Base-by-base conservation (phyloP, 2,329 filamentous ascomycete genomes). In the Orbilia quercus region DNA sequence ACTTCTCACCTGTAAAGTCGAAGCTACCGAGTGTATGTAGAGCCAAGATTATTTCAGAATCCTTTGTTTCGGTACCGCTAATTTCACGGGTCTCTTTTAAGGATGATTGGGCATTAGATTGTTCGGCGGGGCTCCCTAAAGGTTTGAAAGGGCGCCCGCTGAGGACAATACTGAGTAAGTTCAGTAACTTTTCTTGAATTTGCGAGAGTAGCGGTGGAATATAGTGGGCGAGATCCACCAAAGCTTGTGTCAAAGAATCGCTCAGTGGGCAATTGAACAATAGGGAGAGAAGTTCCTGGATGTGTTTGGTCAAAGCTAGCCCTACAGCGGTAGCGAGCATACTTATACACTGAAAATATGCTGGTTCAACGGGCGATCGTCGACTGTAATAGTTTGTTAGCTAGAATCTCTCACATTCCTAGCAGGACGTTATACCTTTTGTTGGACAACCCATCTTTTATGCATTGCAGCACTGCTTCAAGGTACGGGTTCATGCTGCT, bases 161-260 rank as follows among this genome's bases (percentile, higher is more conserved):
- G 1, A 99, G 86, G 2, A 98, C 94, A 75, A 94, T 88, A 80
- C 95, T 98, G 40, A 99, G 86, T 86, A 99, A 93, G 79, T 99
- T 92, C 11, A 99, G 85, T 22, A 99, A 83, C 77, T 95, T 89
- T 78, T 97, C 94, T 79, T 99, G 95, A 42, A 99, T 98, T 5
- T 88, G 93, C 1, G 90, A 86, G 79, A 96, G 95, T 66, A 97
- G 92, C 0, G 96, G 92, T 0, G 94, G 95, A 50, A 99, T 97
- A 79, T 99, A 98, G 79, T 98, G 96, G 25, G 95, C 95, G 91
- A 99, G 97, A 79, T 99, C 96, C 20, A 98, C 93, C 60, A 99
- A 84, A 1, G 96, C 96, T 80, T 98, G 93, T 0, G 94, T 97
- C 22, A 99, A 85, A 76, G 96, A 95, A 65, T 94, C 91, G 38